phyloP scores from a whole-genome alignment of 257 asterid species.

The Verbena officinalis region DNA sequence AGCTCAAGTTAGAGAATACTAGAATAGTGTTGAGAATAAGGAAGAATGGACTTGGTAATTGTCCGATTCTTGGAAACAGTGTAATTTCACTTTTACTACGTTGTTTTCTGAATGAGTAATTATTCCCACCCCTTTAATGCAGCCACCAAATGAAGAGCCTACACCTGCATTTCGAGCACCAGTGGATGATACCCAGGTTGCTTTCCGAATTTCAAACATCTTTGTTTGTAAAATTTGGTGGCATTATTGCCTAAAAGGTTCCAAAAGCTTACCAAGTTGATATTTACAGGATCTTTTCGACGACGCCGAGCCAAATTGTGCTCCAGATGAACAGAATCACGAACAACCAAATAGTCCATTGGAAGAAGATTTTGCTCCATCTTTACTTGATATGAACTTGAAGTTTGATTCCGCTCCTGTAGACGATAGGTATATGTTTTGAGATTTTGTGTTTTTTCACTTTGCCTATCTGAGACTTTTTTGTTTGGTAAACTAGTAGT shows the following conservation, averaged over 20 bases:
- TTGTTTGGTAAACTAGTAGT: slow-evolving; percentile 9
- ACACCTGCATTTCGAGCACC: slow-evolving; percentile 66
- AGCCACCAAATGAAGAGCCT: slow-evolving; percentile 51
- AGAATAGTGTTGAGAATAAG: neutral
- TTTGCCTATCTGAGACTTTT: slow-evolving; percentile 14
- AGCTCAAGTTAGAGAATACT: slow-evolving; percentile 6
- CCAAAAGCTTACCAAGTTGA: slow-evolving; percentile 27
- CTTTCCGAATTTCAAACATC: slow-evolving; percentile 10
- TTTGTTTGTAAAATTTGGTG: slow-evolving; percentile 21
- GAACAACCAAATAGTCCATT: slow-evolving; percentile 44
- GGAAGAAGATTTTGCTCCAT: slow-evolving; percentile 66
- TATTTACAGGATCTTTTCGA: slow-evolving; percentile 70
- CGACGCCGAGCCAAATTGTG: slow-evolving; percentile 52
- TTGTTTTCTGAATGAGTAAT: slow-evolving; percentile 13
- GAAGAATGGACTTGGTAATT: slow-evolving; percentile 3
- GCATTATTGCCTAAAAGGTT: slow-evolving; percentile 24
- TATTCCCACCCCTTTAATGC: slow-evolving; percentile 33
- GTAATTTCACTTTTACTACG: slow-evolving; percentile 21
- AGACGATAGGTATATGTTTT: slow-evolving; percentile 61
- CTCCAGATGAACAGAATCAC: slow-evolving; percentile 38
- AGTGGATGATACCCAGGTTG: slow-evolving; percentile 73
- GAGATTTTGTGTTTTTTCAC: neutral
- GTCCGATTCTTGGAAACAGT: slow-evolving; percentile 3
- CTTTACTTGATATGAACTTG: slow-evolving; percentile 67
- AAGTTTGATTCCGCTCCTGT: slow-evolving; percentile 74